A percentile compares a stretch with the other conserved stretches of the same genome.
Conservation (phyloP, 768 basidiomycete species). For the Paxillus ammoniavirescens region DNA sequence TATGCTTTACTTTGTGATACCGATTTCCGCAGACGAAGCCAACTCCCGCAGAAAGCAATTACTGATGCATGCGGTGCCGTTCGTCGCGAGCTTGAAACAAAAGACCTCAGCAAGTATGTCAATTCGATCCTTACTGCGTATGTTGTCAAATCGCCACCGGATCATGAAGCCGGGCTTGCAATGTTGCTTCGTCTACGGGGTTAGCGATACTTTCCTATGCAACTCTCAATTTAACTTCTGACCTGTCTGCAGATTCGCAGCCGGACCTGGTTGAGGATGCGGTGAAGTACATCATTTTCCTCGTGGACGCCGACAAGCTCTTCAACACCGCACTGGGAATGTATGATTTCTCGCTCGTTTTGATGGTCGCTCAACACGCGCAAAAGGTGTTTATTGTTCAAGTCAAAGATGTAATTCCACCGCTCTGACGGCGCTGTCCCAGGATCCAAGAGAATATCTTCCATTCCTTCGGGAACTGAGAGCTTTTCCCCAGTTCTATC, state of each 20-base stretch:
- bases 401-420: constrained; percentile 3
- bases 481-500: constrained; percentile 70
- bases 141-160: constrained; percentile 88
- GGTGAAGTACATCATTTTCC: constrained; percentile 97
- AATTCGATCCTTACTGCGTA: constrained; percentile 92
- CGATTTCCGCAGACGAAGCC: constrained; percentile 49
- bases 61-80: constrained; percentile 75
- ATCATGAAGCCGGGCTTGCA: constrained; percentile 81
- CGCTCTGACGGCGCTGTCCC: constrained; percentile 7
- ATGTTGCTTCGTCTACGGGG: constrained; percentile 78
- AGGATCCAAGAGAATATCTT: constrained; percentile 98
- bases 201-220: constrained; percentile 28
- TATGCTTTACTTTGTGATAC: constrained; percentile 1
- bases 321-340: constrained; percentile 97
- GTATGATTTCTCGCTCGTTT: constrained; percentile 96
- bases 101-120: constrained; percentile 75
- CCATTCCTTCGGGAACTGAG: constrained; percentile 93
- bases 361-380: constrained; percentile 95
- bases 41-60: constrained; percentile 56
- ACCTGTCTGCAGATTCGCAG: constrained; percentile 35
- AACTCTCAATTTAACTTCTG: background rate
- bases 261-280: constrained; percentile 89
- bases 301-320: constrained; percentile 87
- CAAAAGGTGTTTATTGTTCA: constrained; percentile 72
- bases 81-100: constrained; percentile 65